A percentile compares a stretch with the other conserved stretches of the same genome.
Evolutionary conservation across 1,139 yeast genomes (phyloP).

Genomic region (Hyphopichia khmerensis): DNA sequence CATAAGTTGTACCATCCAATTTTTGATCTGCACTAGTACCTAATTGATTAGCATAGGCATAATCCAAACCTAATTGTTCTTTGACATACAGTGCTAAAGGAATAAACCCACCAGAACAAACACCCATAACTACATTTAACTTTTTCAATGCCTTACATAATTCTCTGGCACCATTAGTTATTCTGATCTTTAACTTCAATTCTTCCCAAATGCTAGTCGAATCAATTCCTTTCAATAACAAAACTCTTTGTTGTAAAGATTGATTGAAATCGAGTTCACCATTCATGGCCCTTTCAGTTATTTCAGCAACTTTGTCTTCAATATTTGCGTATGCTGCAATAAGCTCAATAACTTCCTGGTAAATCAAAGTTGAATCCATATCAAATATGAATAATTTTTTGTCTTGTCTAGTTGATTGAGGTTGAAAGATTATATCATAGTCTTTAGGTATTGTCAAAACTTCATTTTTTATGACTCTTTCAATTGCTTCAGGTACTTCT

Average conservation of each 20-base stretch:
- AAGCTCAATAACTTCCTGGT: conserved; percentile 94
- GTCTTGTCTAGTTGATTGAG: conserved; percentile 30
- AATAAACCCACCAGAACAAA: conserved; percentile 91
- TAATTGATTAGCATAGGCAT: conserved; percentile 82
- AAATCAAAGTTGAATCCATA: conserved; percentile 96
- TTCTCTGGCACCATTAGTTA: conserved; percentile 83
- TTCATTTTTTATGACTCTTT: conserved; percentile 7
- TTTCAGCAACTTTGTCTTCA: conserved; percentile 41
- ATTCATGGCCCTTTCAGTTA: conserved; percentile 95
- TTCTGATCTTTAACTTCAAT: conserved; percentile 61
- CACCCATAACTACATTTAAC: conserved; percentile 73
- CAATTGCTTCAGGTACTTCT: conserved; percentile 8
- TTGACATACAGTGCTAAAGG: conserved; percentile 83
- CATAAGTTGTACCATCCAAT: conserved; percentile 56
- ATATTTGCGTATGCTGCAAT: conserved; percentile 63
- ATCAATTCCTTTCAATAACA: conserved; percentile 75
- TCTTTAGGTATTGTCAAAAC: conserved; percentile 2
- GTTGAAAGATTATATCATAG: conserved; percentile 39
- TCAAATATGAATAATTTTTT: conserved; percentile 84
- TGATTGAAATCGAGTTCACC: conserved; percentile 92
- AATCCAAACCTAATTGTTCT: conserved; percentile 68
- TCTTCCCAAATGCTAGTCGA: conserved; percentile 75
- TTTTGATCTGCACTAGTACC: conserved; percentile 52
- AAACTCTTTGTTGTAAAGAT: conserved; percentile 74
- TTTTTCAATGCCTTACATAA: conserved; percentile 62